Evolutionary conservation across 2,329 filamentous ascomycete genomes (phyloP).

Genomic region (Fusarium anthophilum): DNA sequence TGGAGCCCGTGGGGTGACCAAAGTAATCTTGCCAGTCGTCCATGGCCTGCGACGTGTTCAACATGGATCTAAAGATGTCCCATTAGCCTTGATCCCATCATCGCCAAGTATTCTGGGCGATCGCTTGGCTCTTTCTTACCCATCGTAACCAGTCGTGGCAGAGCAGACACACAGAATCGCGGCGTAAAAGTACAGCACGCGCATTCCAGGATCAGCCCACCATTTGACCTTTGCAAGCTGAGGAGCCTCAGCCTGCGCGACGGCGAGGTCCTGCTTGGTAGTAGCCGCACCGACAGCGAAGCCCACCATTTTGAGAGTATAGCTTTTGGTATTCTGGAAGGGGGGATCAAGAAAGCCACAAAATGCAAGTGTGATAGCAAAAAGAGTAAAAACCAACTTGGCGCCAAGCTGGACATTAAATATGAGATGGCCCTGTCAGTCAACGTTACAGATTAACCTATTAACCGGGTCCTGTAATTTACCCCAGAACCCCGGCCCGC

Average conservation of each 20-base stretch:
- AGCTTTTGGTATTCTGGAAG: neutral
- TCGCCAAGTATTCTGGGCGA: neutral
- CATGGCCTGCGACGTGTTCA: constrained; percentile 68
- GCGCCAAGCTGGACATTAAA: constrained; percentile 12
- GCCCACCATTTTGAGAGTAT: neutral
- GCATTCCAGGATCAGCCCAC: constrained; percentile 64
- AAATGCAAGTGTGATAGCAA: neutral
- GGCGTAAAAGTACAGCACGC: constrained; percentile 59
- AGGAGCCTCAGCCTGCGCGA: constrained; percentile 57
- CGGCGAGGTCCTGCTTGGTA: constrained; percentile 41
- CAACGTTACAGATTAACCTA: neutral
- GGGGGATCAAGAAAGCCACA: neutral
- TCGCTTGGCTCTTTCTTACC: constrained; percentile 36
- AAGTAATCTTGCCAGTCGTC: constrained; percentile 63
- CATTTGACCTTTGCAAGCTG: constrained; percentile 65
- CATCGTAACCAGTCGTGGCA: constrained; percentile 70
- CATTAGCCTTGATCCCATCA: neutral
- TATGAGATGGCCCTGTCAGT: neutral
- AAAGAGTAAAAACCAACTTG: neutral
- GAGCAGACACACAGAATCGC: constrained; percentile 65
- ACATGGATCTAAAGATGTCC: constrained; percentile 47
- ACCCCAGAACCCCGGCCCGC: neutral
- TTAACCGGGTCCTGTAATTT: constrained; percentile 7
- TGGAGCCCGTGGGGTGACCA: constrained; percentile 43
- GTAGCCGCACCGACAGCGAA: constrained; percentile 9